Percentiles rank a stretch among this genome's conserved stretches.
Evolutionary conservation across 2,329 filamentous ascomycete genomes (phyloP).

Genomic region (Penicillium sp.): DNA sequence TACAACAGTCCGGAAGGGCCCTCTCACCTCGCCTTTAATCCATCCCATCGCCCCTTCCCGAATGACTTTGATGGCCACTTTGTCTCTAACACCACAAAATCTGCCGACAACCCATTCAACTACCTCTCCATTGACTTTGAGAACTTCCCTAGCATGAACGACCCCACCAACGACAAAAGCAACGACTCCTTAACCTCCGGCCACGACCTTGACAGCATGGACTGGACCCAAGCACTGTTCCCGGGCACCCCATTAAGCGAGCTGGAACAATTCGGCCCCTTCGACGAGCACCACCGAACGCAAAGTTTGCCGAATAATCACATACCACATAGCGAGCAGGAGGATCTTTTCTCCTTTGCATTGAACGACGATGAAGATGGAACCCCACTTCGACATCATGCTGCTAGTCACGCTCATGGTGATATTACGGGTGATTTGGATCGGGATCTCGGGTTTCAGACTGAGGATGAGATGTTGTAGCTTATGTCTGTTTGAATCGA

Average conservation of each 20-base stretch:
- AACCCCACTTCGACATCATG: conserved; percentile 3
- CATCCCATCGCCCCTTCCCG: conserved; percentile 19
- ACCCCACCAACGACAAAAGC: conserved; percentile 6
- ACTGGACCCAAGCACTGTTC: conserved; percentile 35
- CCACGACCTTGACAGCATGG: conserved; percentile 24
- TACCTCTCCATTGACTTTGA: conserved; percentile 29
- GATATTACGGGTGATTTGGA: conserved; percentile 40
- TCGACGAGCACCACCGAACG: conserved; percentile 2
- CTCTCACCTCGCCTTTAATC: conserved; percentile 5
- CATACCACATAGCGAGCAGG: conserved; percentile 1
- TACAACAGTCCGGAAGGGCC: neutral
- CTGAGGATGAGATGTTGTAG: conserved; percentile 32
- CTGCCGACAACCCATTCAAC: conserved; percentile 19
- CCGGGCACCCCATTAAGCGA: conserved; percentile 19
- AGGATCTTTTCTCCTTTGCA: conserved; percentile 23
- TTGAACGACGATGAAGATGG: conserved; percentile 15
- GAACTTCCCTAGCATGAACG: conserved; percentile 12
- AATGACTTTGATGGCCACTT: conserved; percentile 29
- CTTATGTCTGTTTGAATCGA: too few species aligned
- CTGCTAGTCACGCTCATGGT: conserved; percentile 11
- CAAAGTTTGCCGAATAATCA: neutral
- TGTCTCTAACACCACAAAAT: conserved; percentile 3
- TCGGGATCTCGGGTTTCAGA: conserved; percentile 36
- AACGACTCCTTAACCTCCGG: conserved; percentile 8
- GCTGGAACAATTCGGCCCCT: conserved; percentile 12